Evolutionary conservation across 805 yeast species (phyloP), one percentile per base, ranked within the genome.

Genomic region (Yarrowia keelungensis): DNA sequence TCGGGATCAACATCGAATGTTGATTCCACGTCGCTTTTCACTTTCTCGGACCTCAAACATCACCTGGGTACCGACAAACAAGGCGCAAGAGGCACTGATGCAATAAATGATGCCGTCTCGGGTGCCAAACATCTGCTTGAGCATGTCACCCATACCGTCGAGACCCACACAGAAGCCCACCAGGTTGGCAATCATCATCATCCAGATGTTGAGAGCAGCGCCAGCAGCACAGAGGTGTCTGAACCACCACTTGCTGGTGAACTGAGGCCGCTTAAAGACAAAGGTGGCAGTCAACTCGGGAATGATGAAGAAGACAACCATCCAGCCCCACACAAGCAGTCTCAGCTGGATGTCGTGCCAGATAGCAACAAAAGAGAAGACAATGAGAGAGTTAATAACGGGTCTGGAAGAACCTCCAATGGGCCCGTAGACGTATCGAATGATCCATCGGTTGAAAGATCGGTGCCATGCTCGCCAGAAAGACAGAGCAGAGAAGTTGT

Each of bases 381-480:
- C 98, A 11, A 93, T 85, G 43, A 94, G 79, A 11, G 93, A 87
- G 71, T 94, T 92, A 59, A 90, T 73, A 9, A 94, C 79, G 71
- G 98, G 83, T 73, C 87, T 85, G 9, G 79, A 81, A 0, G 90
- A 83, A 0, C 98, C 97, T 11, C 98, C 98, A 70, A 95, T 79
- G 2, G 99, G 99, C 26, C 95, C 83, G 74, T 95, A 95, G 49
- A 95, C 85, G 77, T 95, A 95, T 71, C 97, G 83, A 35, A 90
- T 85, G 42, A 91, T 89, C 97, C 97, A 95, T 73, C 89, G 85
- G 79, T 94, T 93, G 80, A 82, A 95, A 59, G 97, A 89, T 75
- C 98, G 85, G 79, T 95, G 99, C 99, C 99, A 95, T 3, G 97
- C 97, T 76, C 98, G 85, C 99, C 99, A 95, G 77, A 95, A 95